Conservation (phyloP, 1,284 basidiomycete species). For the Schizophyllum commune region DNA sequence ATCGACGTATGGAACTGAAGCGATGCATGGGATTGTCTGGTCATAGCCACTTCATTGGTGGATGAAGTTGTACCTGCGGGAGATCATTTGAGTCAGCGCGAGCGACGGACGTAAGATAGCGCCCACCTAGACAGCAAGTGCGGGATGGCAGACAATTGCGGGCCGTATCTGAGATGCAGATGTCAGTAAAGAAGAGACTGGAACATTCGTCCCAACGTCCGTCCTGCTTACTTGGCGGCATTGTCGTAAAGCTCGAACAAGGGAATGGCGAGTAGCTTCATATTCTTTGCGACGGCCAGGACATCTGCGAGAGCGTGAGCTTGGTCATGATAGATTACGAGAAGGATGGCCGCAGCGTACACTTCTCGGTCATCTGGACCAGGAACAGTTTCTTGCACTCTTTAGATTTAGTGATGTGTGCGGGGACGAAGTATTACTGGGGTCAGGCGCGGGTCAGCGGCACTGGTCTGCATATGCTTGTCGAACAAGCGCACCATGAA, state of each 20-base stretch:
- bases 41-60: constrained; percentile 39
- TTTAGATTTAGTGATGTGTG: constrained; percentile 95
- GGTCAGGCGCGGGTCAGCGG: background rate
- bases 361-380: constrained; percentile 90
- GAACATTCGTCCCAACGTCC: background rate
- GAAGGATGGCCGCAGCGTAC: constrained; percentile 42
- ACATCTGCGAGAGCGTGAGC: constrained; percentile 53
- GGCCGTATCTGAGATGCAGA: constrained; percentile 56
- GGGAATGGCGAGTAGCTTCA: constrained; percentile 95
- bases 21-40: background rate
- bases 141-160: constrained; percentile 90
- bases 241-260: constrained; percentile 98
- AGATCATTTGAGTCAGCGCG: background rate
- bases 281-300: constrained; percentile 94
- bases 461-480: background rate
- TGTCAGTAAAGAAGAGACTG: background rate
- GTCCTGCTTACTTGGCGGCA: constrained; percentile 68
- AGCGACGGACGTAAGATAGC: background rate
- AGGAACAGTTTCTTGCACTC: constrained; percentile 97
- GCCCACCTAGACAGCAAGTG: constrained; percentile 84
- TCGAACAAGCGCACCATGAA: constrained; percentile 74
- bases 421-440: constrained; percentile 95
- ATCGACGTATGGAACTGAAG: background rate
- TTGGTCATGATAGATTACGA: background rate
- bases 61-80: constrained; percentile 54